Percentiles rank a stretch among this genome's conserved stretches.
These are phyloP conservation scores for Yarrowia galli DNA, from an alignment of 1,139 yeast species.

Conservation along the genomic window DNA sequence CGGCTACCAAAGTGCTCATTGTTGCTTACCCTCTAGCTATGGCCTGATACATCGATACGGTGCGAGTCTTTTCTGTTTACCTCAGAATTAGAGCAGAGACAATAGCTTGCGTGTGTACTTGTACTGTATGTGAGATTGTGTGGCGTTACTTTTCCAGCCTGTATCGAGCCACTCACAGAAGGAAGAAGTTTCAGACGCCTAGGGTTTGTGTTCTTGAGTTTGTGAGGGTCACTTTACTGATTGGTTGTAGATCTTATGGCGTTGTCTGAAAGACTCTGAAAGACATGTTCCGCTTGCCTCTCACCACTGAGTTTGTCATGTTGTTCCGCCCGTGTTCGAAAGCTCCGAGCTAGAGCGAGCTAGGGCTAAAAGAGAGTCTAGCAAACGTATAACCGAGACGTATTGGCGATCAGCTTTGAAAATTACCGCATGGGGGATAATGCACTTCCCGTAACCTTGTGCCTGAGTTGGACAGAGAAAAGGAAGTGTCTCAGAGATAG, in stretches of 20 bases:
- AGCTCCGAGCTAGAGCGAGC: background rate
- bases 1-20: no score
- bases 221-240: constrained; percentile 17
- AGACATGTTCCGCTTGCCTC: no score
- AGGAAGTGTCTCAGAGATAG: no score
- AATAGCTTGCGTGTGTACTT: no score
- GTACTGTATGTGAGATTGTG: no score
- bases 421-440: background rate
- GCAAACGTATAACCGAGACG: constrained; percentile 11
- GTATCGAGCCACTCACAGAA: constrained; percentile 10
- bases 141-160: background rate
- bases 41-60: constrained; percentile 10
- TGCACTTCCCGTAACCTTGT: constrained; percentile 31
- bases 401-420: background rate
- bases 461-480: no score
- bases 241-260: no score
- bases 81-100: constrained; percentile 9
- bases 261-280: no score
- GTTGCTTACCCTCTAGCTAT: no score
- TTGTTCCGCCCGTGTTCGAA: background rate
- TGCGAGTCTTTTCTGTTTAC: background rate
- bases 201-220: background rate
- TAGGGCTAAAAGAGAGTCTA: background rate
- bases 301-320: background rate
- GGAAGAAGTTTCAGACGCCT: constrained; percentile 7